Evolutionary conservation across 2,329 filamentous ascomycete species (phyloP).

Genomic region (Escovopsis sp.): DNA sequence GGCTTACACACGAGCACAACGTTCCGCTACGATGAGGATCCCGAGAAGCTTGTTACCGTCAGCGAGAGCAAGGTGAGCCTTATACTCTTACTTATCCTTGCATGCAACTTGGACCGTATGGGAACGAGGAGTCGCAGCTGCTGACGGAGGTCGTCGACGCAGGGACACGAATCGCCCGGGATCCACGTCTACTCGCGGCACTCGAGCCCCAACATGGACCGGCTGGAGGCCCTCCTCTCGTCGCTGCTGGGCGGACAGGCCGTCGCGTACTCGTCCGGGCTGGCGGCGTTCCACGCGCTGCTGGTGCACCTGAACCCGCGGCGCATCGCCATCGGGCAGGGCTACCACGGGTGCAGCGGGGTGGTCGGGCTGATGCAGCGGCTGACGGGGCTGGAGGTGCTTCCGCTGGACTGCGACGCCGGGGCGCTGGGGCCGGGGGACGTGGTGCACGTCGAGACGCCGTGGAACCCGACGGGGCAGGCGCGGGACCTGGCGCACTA

Average conservation of each 20-base stretch:
- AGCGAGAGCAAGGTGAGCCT: constrained; percentile 30
- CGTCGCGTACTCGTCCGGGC: constrained; percentile 70
- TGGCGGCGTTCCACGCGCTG: constrained; percentile 78
- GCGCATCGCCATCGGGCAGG: constrained; percentile 65
- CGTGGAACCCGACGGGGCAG: constrained; percentile 78
- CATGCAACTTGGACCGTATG: background rate
- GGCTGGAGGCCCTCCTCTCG: constrained; percentile 71
- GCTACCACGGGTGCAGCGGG: constrained; percentile 90
- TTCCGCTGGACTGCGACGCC: constrained; percentile 54
- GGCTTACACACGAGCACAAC: constrained; percentile 85
- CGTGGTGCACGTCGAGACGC: constrained; percentile 83
- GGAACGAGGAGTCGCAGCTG: no score
- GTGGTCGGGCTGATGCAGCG: constrained; percentile 61
- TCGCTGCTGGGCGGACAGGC: constrained; percentile 54
- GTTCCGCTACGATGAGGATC: constrained; percentile 65
- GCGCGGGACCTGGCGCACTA: constrained; percentile 59
- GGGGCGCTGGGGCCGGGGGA: constrained; percentile 61
- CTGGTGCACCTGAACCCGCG: constrained; percentile 73
- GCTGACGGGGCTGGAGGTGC: constrained; percentile 57
- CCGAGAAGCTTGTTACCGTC: constrained; percentile 39
- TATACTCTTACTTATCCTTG: background rate
- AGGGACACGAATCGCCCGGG: constrained; percentile 39
- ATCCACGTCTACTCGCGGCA: constrained; percentile 74
- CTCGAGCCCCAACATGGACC: constrained; percentile 63
- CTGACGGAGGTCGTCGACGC: background rate